Evolutionary conservation across 169 alveolate genomes (phyloP), one percentile per base, ranked within the genome.

Genomic region (Eimeria mitis): DNA sequence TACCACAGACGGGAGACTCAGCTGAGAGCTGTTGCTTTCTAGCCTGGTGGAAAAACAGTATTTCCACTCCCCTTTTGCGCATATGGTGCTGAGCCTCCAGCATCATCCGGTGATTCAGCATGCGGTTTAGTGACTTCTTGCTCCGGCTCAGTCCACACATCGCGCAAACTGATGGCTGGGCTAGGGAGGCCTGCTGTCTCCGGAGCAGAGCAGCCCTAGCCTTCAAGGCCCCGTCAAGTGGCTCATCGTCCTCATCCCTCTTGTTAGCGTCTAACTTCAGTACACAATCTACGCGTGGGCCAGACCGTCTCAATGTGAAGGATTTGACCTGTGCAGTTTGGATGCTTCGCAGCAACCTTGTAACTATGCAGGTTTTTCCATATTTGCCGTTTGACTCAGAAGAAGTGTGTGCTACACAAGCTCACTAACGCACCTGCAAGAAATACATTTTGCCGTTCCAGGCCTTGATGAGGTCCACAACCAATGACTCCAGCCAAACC

Each of bases 11-110:
- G 47, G 94, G 94, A 28, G 65, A 73, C 44, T 94, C 84, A 23
- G 85, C 78, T 5, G 94, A 84, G 63, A 94, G 96, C 84, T 85
- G 96, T 34, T 76, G 90, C 71, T 78, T 31, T 52, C 90, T 78
- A 2, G 85, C 75, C 56, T 61, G 90, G 52, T 89, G 94, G 73
- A 84, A 85, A 56, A 75, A 84, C 54, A 94, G 75, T 31, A 94
- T 75, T 61, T 94, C 94, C 28, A 94, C 70, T 13, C 96, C 96
- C 52, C 96, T 63, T 71, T 94, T 94, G 78, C 96, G 81, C 96
- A 94, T 94, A 73, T 94, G 96, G n/a, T 94, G 96, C 78, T 84
- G 96, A 40, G 94, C 91, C 68, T 94, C 96, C 71, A 94, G 94
- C 96, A 94, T 94, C 96, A 94, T 94, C n/a, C 96, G 89, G 78